Base-by-base conservation (phyloP, 441 rosid genomes). In the Viola pubescens region DNA sequence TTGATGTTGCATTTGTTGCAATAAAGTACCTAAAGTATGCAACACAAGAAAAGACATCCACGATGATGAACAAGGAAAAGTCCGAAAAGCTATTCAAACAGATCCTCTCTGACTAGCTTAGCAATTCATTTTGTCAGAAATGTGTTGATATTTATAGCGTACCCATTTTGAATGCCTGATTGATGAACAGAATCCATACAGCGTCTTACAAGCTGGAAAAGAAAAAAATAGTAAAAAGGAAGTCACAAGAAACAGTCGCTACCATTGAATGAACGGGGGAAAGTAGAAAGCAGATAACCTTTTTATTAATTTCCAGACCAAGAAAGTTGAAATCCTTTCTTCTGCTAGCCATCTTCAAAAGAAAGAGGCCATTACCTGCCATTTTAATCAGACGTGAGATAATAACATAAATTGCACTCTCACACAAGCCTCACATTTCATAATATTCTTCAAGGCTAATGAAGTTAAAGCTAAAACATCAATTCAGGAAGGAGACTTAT, bases 221-320 rank as follows among this genome's bases (percentile, higher is more conserved):
- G 54, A 7, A 47, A 48, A 48, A n/a, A 8, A 48, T 4, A 13
- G 14, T 9, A 49, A 37, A 11, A 53, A 3, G 5, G 14, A 67
- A 65, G 60, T 56, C 50, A 51, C 48, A 54, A 61, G 43, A 58
- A 44, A 58, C 37, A 45, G 46, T 7, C 65, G 40, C 51, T 54
- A 68, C 63, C 59, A 34, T 45, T 11, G 43, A 6, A 3, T 11
- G 48, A 7, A 44, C 41, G 34, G 50, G 3, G 38, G 13, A 52
- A 55, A 10, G 46, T 26, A 50, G 57, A 16, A 46, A 62, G 50
- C 39, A 58, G 3, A 61, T 56, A 40, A 84, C 94, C 90, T 81
- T 87, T 68, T 65, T 77, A 56, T 87, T 84, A 11, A 78, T 79
- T 80, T 87, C 90, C 38, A 84, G 53, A 63, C 90, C 94, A 52